A percentile compares a stretch with the other conserved stretches of the same genome.
Evolutionary conservation across 139 green algal species (phyloP).

Genomic region (Chlamydomonas incerta): DNA sequence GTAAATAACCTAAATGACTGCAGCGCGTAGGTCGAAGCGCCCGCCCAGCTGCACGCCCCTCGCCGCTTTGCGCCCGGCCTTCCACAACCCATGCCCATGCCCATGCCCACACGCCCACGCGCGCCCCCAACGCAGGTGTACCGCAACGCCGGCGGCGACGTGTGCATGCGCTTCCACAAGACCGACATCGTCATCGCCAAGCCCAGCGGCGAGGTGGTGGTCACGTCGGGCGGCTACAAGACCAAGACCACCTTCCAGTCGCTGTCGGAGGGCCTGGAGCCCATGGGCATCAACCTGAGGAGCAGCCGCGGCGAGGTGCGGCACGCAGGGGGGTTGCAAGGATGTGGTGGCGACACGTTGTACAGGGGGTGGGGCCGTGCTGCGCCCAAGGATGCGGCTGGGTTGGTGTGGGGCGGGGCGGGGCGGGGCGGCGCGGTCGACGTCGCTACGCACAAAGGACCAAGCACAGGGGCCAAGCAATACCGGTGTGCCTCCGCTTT

Average conservation of each 20-base stretch:
- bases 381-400: too few relatives aligned
- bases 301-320: not conserved
- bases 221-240: conserved; percentile 22
- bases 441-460: too few relatives aligned
- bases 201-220: conserved; percentile 23
- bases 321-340: too few relatives aligned
- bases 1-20: too few relatives aligned
- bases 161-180: conserved; percentile 41
- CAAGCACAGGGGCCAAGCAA: too few relatives aligned
- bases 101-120: not conserved
- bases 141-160: not conserved
- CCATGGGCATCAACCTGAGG: not conserved
- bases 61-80: not conserved
- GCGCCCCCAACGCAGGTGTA: not conserved
- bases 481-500: too few relatives aligned
- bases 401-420: too few relatives aligned
- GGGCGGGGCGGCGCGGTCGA: too few relatives aligned
- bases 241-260: conserved; percentile 32
- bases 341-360: too few relatives aligned
- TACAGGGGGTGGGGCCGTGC: too few relatives aligned
- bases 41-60: too few relatives aligned
- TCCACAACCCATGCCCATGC: not conserved
- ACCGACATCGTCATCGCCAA: conserved; percentile 20
- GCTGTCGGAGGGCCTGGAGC: conserved; percentile 1
- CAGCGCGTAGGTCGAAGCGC: too few relatives aligned